These are phyloP conservation scores for Blastobotrys arbuscula DNA, from an alignment of 1,139 yeast genomes.

Conservation along the genomic window DNA sequence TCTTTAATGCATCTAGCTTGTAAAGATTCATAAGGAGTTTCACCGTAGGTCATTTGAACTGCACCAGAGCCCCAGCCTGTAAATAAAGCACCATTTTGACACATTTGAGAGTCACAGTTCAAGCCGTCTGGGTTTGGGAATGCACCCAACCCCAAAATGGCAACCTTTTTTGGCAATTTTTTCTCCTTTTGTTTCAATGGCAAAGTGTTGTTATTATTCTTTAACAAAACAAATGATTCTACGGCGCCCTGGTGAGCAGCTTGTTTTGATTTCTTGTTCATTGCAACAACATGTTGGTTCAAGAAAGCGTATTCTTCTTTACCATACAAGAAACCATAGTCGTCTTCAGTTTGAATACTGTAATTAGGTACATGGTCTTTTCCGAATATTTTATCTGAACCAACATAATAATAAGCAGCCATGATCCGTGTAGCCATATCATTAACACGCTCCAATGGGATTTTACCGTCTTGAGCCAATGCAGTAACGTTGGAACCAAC, in stretches of 20 bases:
- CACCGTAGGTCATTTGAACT: constrained; percentile 46
- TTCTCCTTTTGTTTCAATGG: constrained; percentile 37
- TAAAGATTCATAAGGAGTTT: constrained; percentile 43
- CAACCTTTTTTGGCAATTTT: constrained; percentile 2
- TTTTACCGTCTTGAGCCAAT: constrained; percentile 51
- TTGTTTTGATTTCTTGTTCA: constrained; percentile 45
- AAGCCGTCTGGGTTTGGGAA: constrained; percentile 6
- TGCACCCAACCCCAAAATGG: constrained; percentile 9
- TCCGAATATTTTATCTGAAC: not conserved
- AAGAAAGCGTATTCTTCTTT: constrained; percentile 46
- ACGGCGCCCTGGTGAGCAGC: constrained; percentile 51
- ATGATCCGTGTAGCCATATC: constrained; percentile 59
- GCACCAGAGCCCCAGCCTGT: constrained; percentile 46
- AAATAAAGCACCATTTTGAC: constrained; percentile 21
- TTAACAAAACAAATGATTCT: constrained; percentile 53
- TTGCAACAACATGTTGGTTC: constrained; percentile 52
- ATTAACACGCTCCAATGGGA: constrained; percentile 50
- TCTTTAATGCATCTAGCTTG: constrained; percentile 20
- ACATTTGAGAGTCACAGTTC: constrained; percentile 13
- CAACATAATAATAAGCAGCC: constrained; percentile 47
- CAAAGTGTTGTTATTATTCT: constrained; percentile 45
- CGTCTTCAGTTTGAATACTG: constrained; percentile 53
- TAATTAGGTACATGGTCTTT: constrained; percentile 44
- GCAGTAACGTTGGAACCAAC: constrained; percentile 56
- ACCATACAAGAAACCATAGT: constrained; percentile 45